Conservation (phyloP, 192 early-diverging fungal genomes). For the Backusella morwellensis region DNA sequence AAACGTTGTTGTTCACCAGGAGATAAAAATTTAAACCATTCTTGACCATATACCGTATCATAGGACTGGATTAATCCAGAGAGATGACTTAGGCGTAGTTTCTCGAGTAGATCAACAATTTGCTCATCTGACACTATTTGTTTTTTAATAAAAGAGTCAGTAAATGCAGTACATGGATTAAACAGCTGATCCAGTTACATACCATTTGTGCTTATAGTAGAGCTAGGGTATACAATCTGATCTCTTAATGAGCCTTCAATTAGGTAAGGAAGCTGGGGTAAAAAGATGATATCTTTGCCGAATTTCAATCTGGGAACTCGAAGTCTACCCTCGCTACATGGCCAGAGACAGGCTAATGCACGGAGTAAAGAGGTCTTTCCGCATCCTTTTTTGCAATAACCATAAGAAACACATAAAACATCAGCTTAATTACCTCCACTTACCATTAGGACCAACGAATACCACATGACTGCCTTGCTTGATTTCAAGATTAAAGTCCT, state of each 20-base stretch:
- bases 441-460: conserved; percentile 77
- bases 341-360: conserved; percentile 77
- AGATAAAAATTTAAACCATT: conserved; percentile 69
- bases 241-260: conserved; percentile 59
- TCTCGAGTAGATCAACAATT: conserved; percentile 31
- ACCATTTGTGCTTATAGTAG: conserved; percentile 18
- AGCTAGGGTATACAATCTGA: conserved; percentile 62
- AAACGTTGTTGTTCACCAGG: conserved; percentile 78
- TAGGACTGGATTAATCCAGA: conserved; percentile 36
- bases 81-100: conserved; percentile 41
- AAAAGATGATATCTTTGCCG: conserved; percentile 54
- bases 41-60: conserved; percentile 41
- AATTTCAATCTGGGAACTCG: conserved; percentile 18
- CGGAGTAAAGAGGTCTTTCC: conserved; percentile 86
- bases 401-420: not conserved
- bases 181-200: conserved; percentile 5
- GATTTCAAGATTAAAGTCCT: conserved; percentile 49
- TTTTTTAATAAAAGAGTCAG: not conserved
- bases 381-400: conserved; percentile 29
- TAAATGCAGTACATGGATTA: not conserved
- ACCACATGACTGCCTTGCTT: conserved; percentile 56
- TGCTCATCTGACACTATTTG: conserved; percentile 45
- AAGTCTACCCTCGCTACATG: conserved; percentile 45
- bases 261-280: conserved; percentile 70
- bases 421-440: not conserved